Base-by-base conservation (phyloP, 345 rosid genomes). In the Bruguiera parviflora region DNA sequence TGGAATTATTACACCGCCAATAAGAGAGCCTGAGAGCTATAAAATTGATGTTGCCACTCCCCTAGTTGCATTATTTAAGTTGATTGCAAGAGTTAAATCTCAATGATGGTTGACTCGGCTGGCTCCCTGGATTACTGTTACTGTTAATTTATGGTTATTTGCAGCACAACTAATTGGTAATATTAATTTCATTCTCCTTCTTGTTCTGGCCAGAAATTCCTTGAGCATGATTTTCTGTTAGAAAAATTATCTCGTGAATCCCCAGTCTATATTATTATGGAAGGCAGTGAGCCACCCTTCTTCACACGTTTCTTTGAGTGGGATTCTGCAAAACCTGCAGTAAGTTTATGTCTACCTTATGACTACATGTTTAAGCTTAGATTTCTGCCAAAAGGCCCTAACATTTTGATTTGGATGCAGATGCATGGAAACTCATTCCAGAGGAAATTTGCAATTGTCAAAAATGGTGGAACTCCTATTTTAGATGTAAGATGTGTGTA, bases 371-470 rank as follows among this genome's bases (percentile, higher is more conserved):
- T 22, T 20, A 21, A 55, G 29, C 4, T 56, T 53, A 27, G 73
- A 67, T 46, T 58, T 61, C 53, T 31, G 57, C 59, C 59, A 7
- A 58, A 61, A 64, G 37, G 53, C 32, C 70, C 73, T 59, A 71
- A 53, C 47, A 61, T 28, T 62, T 65, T 76, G 52, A 56, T 69
- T 70, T 71, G 67, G 68, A 59, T 76, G 74, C 89, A 96, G 99
- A 88, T 96, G 90, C 94, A 81, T 78, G 99, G 99, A 73, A 84
- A 96, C 78, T 92, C 99, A 51, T 96, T 85, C 81, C 98, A 96
- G 79, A 83, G 91, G 81, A 96, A 87, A 74, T 95, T 96, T 69
- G 76, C 90, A 20, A 79, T 96, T 11, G 78, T 96, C 56, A 96
- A 87, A 79, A 81, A 82, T 75, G 96, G 95, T 8, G 89, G 84